Base-by-base conservation (phyloP, 768 basidiomycete genomes). In the Macrolepiota dolichaula region DNA sequence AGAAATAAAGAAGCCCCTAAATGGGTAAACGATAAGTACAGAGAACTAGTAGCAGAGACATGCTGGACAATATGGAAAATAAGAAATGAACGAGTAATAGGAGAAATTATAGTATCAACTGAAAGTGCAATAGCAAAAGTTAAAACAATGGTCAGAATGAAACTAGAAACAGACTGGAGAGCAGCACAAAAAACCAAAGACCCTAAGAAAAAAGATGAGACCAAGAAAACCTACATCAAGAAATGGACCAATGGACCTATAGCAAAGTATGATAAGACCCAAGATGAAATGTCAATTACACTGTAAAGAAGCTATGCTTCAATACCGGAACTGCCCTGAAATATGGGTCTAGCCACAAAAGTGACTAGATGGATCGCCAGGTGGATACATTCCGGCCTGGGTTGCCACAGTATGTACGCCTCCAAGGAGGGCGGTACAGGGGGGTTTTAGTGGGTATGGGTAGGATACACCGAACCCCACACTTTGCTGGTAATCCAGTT, bases 11-110 rank as follows among this genome's bases (percentile, higher is more conserved):
- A n/a, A 24, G 15, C 17, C 0, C 27, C 1, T 35, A 17, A 29
- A 42, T 27, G 38, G 0, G 7, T 15, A 36, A 53, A 59, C 13
- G 35, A 54, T 3, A 32, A 59, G 15, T 62, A 54, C 19, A 59
- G 24, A 51, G 59, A 62, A 25, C 29, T 65, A 3, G 42, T 62
- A n/a, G 24, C 49, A 0, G 57, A 65, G 38, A 46, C 52, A 0
- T 24, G 24, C 17, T 55, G 59, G 51, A 13, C 51, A 1, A 59
- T 62, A 25, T 65, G 58, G 61, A 37, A 15, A 24, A 27, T 32
- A 12, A 59, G 15, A 47, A n/a, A n/a, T n/a, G n/a, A n/a, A n/a
- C n/a, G n/a, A n/a, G n/a, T n/a, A 46, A 42, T 13, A 42, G 51
- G 3, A 32, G 27, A 19, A 24, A 44, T 10, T 44, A 44, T 4